These are phyloP conservation scores for Skeletonema tropicum DNA, from an alignment of 108 stramenopile genomes.

Conservation along the genomic window DNA sequence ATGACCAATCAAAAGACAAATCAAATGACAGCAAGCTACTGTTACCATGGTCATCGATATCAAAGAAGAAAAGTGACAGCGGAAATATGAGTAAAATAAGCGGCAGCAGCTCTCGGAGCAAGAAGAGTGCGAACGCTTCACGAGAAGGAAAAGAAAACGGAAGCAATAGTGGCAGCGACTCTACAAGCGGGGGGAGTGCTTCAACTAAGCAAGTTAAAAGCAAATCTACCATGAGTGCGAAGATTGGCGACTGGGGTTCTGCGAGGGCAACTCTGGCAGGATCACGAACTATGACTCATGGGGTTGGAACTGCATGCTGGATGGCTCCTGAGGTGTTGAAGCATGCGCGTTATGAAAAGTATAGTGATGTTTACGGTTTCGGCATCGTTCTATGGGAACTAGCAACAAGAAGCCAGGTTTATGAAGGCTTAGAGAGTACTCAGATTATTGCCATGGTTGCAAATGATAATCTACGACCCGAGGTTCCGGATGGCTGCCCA, in stretches of 20 bases:
- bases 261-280: conserved; percentile 88
- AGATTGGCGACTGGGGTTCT: conserved; percentile 97
- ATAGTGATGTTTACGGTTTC: conserved; percentile 96
- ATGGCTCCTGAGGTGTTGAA: conserved; percentile 96
- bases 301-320: conserved; percentile 98
- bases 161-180: conserved; percentile 24
- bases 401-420: conserved; percentile 93
- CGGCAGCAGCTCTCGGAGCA: not conserved
- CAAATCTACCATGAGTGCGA: conserved; percentile 79
- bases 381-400: conserved; percentile 97
- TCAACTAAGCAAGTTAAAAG: conserved; percentile 49
- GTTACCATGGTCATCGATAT: conserved; percentile 28
- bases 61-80: conserved; percentile 25
- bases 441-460: conserved; percentile 96
- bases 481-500: conserved; percentile 84
- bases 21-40: conserved; percentile 36
- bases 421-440: conserved; percentile 89
- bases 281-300: conserved; percentile 94
- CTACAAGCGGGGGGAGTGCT: not conserved
- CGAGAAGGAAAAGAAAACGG: not conserved
- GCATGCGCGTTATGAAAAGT: conserved; percentile 79
- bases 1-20: conserved; percentile 37
- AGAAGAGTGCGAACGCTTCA: conserved; percentile 3
- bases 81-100: conserved; percentile 23
- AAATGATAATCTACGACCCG: conserved; percentile 94